Conservation (phyloP, 768 basidiomycete species). For the Coprinopsis strossmayeri region DNA sequence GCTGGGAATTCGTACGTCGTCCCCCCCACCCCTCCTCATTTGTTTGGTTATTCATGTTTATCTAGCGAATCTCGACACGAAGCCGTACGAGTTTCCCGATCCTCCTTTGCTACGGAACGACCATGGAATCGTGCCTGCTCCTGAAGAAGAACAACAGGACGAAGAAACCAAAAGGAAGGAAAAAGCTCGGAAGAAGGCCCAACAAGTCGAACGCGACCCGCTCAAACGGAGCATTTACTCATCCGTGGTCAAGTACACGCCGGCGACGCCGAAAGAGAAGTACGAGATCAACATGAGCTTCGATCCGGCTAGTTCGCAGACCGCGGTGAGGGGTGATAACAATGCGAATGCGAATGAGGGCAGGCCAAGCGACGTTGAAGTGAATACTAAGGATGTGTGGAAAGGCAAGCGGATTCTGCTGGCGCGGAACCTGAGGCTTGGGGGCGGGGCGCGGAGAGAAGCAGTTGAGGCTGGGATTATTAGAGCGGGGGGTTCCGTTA, state of each 20-base stretch:
- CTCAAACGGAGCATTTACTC: constrained; percentile 25
- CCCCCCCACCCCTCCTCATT: neutral
- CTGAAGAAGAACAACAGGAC: no score
- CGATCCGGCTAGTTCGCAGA: neutral
- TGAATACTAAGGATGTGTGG: constrained; percentile 43
- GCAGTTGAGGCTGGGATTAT: constrained; percentile 46
- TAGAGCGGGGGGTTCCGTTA: no score
- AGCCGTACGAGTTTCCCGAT: constrained; percentile 68
- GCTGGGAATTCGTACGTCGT: constrained; percentile 33
- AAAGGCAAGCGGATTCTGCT: constrained; percentile 54
- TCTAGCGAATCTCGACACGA: constrained; percentile 34
- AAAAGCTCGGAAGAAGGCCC: no score
- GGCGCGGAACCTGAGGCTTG: constrained; percentile 49
- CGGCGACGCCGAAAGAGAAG: constrained; percentile 12
- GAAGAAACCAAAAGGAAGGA: constrained; percentile 12
- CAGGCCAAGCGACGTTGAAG: constrained; percentile 3
- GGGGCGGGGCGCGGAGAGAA: constrained; percentile 32
- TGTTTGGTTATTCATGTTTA: neutral
- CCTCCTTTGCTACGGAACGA: constrained; percentile 40
- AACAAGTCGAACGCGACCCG: constrained; percentile 22
- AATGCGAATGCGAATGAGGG: constrained; percentile 2
- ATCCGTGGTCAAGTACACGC: constrained; percentile 24
- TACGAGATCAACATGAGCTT: neutral
- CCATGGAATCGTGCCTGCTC: no score
- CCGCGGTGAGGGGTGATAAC: constrained; percentile 1